A percentile compares a stretch with the other conserved stretches of the same genome.
Evolutionary conservation across 2,329 filamentous ascomycete genomes (phyloP).

Genomic region (Xylariaceae sp.): DNA sequence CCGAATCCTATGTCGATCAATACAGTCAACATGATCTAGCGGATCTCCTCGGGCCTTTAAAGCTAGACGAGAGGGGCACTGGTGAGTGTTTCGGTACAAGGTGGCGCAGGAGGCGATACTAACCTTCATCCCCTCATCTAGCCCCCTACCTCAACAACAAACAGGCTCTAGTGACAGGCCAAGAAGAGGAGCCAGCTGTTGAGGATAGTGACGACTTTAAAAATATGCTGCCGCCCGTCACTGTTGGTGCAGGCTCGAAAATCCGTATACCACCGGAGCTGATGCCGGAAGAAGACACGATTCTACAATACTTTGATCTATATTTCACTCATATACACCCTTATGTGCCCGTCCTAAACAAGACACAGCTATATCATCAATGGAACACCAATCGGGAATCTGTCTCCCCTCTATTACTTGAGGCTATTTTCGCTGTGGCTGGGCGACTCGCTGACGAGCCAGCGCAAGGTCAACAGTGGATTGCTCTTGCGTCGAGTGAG

Average conservation of each 20-base stretch:
- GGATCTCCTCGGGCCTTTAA: slow-evolving; percentile 80
- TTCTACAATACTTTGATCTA: slow-evolving; percentile 80
- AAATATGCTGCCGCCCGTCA: slow-evolving; percentile 64
- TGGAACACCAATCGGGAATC: slow-evolving; percentile 81
- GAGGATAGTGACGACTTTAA: slow-evolving; percentile 74
- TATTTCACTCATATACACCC: slow-evolving; percentile 91
- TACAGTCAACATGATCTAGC: slow-evolving; percentile 71
- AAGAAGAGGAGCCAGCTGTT: slow-evolving; percentile 60
- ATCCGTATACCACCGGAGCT: slow-evolving; percentile 88
- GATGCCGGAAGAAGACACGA: slow-evolving; percentile 85
- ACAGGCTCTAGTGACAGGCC: slow-evolving; percentile 36
- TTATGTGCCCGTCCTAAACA: slow-evolving; percentile 87
- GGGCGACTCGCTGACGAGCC: slow-evolving; percentile 81
- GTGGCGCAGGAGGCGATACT: slow-evolving; percentile 6
- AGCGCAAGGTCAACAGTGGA: slow-evolving; percentile 84
- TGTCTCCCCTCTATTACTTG: slow-evolving; percentile 84
- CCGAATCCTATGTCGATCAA: slow-evolving; percentile 56
- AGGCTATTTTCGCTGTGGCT: slow-evolving; percentile 88
- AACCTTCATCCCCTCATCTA: slow-evolving; percentile 31
- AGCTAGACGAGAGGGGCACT: slow-evolving; percentile 82
- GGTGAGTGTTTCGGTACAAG: slow-evolving; percentile 51
- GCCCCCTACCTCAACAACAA: slow-evolving; percentile 81
- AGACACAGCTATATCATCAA: slow-evolving; percentile 78
- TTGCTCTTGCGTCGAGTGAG: slow-evolving; percentile 81
- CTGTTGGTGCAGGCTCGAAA: slow-evolving; percentile 67